These are phyloP conservation scores for Phytophthora citricola DNA, from an alignment of 352 stramenopile species.

Conservation along the genomic window DNA sequence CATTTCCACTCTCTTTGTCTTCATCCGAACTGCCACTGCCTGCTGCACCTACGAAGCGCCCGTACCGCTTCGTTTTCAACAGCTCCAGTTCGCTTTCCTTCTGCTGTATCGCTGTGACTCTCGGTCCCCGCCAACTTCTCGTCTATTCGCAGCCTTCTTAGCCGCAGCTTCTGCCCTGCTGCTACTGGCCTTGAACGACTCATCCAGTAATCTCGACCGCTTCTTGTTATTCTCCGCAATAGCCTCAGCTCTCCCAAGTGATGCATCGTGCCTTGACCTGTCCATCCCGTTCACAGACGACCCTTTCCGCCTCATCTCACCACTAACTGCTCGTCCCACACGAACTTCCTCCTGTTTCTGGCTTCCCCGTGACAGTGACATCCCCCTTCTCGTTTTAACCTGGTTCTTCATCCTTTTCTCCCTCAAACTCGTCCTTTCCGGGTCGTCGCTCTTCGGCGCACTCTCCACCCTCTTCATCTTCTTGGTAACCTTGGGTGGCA, in stretches of 20 bases:
- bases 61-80: constrained; percentile 49
- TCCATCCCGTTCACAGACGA: neutral
- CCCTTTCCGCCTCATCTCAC: neutral
- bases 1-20: constrained; percentile 1
- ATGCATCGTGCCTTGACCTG: constrained; percentile 6
- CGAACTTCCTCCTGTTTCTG: constrained; percentile 38
- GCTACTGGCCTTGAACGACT: constrained; percentile 22
- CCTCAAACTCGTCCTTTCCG: constrained; percentile 12
- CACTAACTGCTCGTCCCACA: constrained; percentile 17
- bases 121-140: neutral
- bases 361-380: neutral
- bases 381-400: neutral
- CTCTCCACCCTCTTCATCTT: constrained; percentile 23
- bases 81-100: constrained; percentile 27
- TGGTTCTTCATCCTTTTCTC: constrained; percentile 12
- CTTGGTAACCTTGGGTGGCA: constrained; percentile 28
- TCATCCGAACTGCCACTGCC: constrained; percentile 13
- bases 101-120: constrained; percentile 4
- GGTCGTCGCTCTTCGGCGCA: constrained; percentile 22
- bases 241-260: constrained; percentile 16
- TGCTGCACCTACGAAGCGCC: constrained; percentile 40
- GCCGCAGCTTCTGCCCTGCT: constrained; percentile 20
- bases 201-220: constrained; percentile 31
- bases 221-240: constrained; percentile 48
- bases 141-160: constrained; percentile 17